These are phyloP conservation scores for Metschnikowia cerradonensis DNA, from an alignment of 805 yeast species.

Conservation along the genomic window DNA sequence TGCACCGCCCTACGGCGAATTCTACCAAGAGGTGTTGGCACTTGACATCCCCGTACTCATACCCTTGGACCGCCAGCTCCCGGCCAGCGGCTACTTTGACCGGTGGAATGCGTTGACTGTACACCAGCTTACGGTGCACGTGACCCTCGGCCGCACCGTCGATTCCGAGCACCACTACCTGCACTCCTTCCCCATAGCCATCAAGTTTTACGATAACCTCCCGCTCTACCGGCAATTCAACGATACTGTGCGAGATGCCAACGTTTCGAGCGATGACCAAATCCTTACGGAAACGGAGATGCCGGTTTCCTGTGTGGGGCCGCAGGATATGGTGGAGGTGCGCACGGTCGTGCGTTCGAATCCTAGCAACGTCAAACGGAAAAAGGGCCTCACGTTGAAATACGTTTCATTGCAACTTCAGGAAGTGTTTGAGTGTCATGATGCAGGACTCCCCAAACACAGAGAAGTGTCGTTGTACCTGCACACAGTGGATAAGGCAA, in stretches of 20 bases:
- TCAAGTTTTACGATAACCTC: slow-evolving; percentile 53
- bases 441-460: slow-evolving; percentile 46
- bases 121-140: slow-evolving; percentile 42
- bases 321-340: slow-evolving; percentile 45
- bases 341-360: slow-evolving; percentile 41
- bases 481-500: slow-evolving; percentile 25
- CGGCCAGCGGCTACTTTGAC: slow-evolving; percentile 48
- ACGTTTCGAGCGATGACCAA: slow-evolving; percentile 46
- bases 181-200: slow-evolving; percentile 46
- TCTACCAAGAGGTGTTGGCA: slow-evolving; percentile 43
- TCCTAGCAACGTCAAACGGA: slow-evolving; percentile 26
- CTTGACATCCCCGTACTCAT: slow-evolving; percentile 58
- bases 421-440: slow-evolving; percentile 52
- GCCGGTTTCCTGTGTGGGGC: slow-evolving; percentile 56
- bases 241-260: slow-evolving; percentile 45
- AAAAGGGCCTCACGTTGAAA: slow-evolving; percentile 37
- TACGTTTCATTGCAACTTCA: slow-evolving; percentile 45
- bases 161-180: slow-evolving; percentile 29
- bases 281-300: slow-evolving; percentile 44
- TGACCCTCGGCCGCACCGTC: slow-evolving; percentile 28
- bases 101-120: slow-evolving; percentile 46
- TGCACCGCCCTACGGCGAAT: slow-evolving; percentile 38
- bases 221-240: slow-evolving; percentile 54
- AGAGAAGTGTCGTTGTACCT: slow-evolving; percentile 42
- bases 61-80: slow-evolving; percentile 50